phyloP scores from a whole-genome alignment of 1,139 yeast genomes.

The Pichia sp. region DNA sequence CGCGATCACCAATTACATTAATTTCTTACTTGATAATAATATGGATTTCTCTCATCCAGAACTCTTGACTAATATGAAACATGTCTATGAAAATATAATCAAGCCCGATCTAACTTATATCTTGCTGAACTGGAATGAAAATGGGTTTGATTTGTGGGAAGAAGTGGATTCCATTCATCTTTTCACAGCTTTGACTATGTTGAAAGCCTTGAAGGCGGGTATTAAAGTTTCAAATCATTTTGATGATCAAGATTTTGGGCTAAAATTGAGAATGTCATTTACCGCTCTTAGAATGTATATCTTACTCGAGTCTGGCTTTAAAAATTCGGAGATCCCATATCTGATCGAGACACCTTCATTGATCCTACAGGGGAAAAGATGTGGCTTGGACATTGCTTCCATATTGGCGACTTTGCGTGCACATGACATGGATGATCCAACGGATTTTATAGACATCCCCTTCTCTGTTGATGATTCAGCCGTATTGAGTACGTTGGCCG shows the following conservation, averaged over 20 bases:
- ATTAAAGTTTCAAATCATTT: slow-evolving; percentile 35
- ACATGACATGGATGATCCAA: slow-evolving; percentile 40
- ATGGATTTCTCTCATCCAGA: slow-evolving; percentile 15
- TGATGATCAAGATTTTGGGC: slow-evolving; percentile 29
- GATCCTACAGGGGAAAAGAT: slow-evolving; percentile 34
- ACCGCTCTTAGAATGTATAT: slow-evolving; percentile 35
- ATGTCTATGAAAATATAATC: slow-evolving; percentile 46
- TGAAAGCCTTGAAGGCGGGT: slow-evolving; percentile 61
- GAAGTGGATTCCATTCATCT: slow-evolving; percentile 71
- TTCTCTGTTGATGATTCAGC: slow-evolving; percentile 50
- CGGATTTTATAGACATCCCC: slow-evolving; percentile 37
- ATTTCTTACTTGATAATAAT: slow-evolving; percentile 32
- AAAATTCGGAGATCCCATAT: slow-evolving; percentile 39
- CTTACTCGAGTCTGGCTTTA: slow-evolving; percentile 40
- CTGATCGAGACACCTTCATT: slow-evolving; percentile 62
- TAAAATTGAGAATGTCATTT: slow-evolving; percentile 26
- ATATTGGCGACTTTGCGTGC: slow-evolving; percentile 62
- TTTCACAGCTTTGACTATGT: slow-evolving; percentile 70
- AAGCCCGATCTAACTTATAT: slow-evolving; percentile 69
- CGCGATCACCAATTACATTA: slow-evolving; percentile 53
- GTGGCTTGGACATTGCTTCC: slow-evolving; percentile 77
- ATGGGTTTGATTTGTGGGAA: slow-evolving; percentile 91
- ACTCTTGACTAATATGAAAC: slow-evolving; percentile 24
- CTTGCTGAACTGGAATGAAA: slow-evolving; percentile 50
- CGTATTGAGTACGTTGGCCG: slow-evolving; percentile 51